A percentile compares a stretch with the other conserved stretches of the same genome.
phyloP scores from a whole-genome alignment of 768 basidiomycete species.

The Stropharia rugosoannulata region DNA sequence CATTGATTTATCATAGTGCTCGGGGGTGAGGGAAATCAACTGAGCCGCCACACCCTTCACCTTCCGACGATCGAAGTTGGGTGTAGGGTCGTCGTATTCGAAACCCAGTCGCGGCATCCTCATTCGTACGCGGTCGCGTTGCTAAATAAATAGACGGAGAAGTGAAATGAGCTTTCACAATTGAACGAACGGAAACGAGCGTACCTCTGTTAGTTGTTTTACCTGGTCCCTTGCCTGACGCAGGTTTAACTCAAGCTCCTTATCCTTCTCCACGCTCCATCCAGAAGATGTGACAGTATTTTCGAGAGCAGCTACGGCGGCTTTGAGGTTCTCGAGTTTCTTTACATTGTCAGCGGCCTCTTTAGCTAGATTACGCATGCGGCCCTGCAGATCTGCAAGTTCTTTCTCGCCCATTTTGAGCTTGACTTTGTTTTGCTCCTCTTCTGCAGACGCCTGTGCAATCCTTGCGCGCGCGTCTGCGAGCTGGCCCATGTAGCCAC shows the following conservation, averaged over 20 bases:
- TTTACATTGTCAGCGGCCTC: constrained; percentile 79
- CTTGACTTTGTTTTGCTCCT: constrained; percentile 77
- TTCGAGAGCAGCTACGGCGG: constrained; percentile 56
- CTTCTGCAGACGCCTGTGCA: constrained; percentile 78
- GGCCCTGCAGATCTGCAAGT: constrained; percentile 68
- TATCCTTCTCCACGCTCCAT: constrained; percentile 79
- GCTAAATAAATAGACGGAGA: constrained; percentile 33
- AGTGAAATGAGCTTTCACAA: background rate
- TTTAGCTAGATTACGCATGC: constrained; percentile 81
- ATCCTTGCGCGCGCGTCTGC: constrained; percentile 77
- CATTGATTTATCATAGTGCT: constrained; percentile 77
- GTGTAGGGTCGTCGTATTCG: constrained; percentile 73
- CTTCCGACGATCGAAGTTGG: constrained; percentile 77
- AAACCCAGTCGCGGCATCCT: constrained; percentile 76
- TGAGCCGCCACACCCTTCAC: constrained; percentile 92
- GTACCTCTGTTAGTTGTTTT: constrained; percentile 61
- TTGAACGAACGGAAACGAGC: background rate
- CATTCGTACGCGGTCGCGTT: constrained; percentile 63
- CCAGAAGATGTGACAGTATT: constrained; percentile 56
- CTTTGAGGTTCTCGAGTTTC: constrained; percentile 59
- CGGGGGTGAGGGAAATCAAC: constrained; percentile 72
- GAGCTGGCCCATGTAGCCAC: constrained; percentile 96
- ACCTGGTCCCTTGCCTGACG: constrained; percentile 54
- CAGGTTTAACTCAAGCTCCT: constrained; percentile 48
- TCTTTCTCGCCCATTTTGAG: constrained; percentile 80